Conservation (phyloP, 2,329 filamentous ascomycete species). For the Phaeosphaeria sp. region DNA sequence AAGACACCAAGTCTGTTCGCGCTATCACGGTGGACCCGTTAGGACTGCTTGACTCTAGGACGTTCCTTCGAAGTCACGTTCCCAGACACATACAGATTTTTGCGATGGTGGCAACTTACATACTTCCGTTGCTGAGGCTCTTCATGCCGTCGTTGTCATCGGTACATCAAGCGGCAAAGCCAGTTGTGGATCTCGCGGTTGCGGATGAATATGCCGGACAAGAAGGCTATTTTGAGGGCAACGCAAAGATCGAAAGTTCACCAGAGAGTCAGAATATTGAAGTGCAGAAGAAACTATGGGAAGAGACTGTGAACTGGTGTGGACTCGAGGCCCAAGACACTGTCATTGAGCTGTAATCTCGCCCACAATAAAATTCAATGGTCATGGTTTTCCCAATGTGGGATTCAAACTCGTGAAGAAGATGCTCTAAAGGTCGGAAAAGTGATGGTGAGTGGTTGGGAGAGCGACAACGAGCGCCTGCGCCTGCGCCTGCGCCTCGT, state of each 20-base stretch:
- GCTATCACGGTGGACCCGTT: constrained; percentile 46
- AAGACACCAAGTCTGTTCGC: constrained; percentile 32
- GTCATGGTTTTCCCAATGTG: no score
- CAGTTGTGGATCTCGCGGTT: constrained; percentile 38
- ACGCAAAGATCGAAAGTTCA: constrained; percentile 37
- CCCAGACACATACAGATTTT: constrained; percentile 30
- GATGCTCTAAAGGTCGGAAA: background rate
- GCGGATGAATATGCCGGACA: constrained; percentile 34
- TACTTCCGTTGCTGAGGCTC: constrained; percentile 35
- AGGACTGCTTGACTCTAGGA: constrained; percentile 45
- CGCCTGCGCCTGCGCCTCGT: background rate
- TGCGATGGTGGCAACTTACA: constrained; percentile 32
- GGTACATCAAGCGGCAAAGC: constrained; percentile 36
- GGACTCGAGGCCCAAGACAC: constrained; percentile 12
- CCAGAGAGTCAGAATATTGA: constrained; percentile 38
- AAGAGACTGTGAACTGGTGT: constrained; percentile 44
- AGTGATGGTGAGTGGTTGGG: background rate
- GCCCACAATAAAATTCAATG: background rate
- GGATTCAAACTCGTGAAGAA: no score
- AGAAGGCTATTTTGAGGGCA: constrained; percentile 45
- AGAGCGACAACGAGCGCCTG: background rate
- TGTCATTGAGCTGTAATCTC: constrained; percentile 8
- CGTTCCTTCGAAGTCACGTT: constrained; percentile 42
- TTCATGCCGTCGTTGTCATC: constrained; percentile 41
- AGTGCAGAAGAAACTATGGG: constrained; percentile 44